Evolutionary conservation across 2,329 filamentous ascomycete species (phyloP), one percentile per base, ranked within the genome.

Genomic region (Emericellopsis cladophorae): DNA sequence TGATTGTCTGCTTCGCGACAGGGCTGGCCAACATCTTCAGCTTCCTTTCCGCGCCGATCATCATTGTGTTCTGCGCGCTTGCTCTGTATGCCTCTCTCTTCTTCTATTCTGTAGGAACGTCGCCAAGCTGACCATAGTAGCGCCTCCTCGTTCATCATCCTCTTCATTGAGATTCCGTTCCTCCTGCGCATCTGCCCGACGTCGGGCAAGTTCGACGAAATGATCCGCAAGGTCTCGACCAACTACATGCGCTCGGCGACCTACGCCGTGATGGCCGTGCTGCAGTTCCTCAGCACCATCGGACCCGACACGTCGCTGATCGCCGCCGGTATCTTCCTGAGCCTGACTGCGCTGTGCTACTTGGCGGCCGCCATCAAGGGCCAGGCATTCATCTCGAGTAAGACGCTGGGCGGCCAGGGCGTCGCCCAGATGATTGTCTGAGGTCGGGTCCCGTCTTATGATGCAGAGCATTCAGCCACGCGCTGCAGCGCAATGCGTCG

Each of bases 391-490:
- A 79, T 88, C 49, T 84, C 84, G 45, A 95, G 89, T 73, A 96
- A 96, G 77, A 96, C 90, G 14, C 72, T 98, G 40, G 92, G 92
- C 49, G 92, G 92, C 40, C 82, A 86, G 50, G 90, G 90, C 40
- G 84, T 95, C 51, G 92, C 88, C 46, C 89, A 95, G 70, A 95
- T 96, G 90, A 95, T 96, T 65, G 88, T 96, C 56, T 94, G 71
- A 51, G 42, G 39, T 2, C 36, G 8, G 33, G 18, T 7, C 15
- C 11, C 14, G 36, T n/a, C 36, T 38, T 9, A 9, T 12, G 9
- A 29, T 9, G 26, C 4, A 29, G 6, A 7, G 12, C 6, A 9
- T 9, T 4, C 9, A 29, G 26, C 4, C 18, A 21, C 26, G 26
- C 26, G 26, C 6, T 3, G 12, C 12, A 29, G 4, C 26, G 26